A percentile compares a stretch with the other conserved stretches of the same genome.
These are phyloP conservation scores for Yamadazyma insecticola DNA, from an alignment of 805 yeast species.

Conservation along the genomic window DNA sequence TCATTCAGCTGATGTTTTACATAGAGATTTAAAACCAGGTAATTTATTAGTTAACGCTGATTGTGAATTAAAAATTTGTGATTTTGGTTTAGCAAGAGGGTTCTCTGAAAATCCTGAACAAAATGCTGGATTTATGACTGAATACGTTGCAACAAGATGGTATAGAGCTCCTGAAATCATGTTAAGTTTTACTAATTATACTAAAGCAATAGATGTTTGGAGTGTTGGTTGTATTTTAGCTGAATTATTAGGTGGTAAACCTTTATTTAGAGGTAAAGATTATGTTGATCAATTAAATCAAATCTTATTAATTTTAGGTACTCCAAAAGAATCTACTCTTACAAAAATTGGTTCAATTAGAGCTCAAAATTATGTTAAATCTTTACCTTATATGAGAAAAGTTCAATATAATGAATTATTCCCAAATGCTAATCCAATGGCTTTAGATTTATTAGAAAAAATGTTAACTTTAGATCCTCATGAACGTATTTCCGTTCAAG, in stretches of 20 bases:
- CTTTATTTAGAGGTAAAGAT: constrained; percentile 92
- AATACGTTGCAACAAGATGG: constrained; percentile 98
- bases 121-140: constrained; percentile 92
- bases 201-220: constrained; percentile 97
- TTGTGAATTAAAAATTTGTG: constrained; percentile 94
- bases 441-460: constrained; percentile 72
- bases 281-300: constrained; percentile 93
- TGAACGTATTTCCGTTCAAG: constrained; percentile 83
- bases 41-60: constrained; percentile 91
- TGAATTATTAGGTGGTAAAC: constrained; percentile 85
- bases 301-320: constrained; percentile 83
- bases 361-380: constrained; percentile 88
- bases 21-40: constrained; percentile 93
- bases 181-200: constrained; percentile 89
- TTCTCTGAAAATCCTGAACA: constrained; percentile 76
- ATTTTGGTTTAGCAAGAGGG: constrained; percentile 94
- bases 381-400: constrained; percentile 77
- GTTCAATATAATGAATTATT: constrained; percentile 67
- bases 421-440: constrained; percentile 84
- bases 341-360: constrained; percentile 66
- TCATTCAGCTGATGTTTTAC: constrained; percentile 89
- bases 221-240: constrained; percentile 97
- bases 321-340: constrained; percentile 60
- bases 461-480: constrained; percentile 91
- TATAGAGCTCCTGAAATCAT: constrained; percentile 98